These are phyloP conservation scores for Tympanopsis confertula DNA, from an alignment of 2,329 filamentous ascomycete species.

Conservation along the genomic window DNA sequence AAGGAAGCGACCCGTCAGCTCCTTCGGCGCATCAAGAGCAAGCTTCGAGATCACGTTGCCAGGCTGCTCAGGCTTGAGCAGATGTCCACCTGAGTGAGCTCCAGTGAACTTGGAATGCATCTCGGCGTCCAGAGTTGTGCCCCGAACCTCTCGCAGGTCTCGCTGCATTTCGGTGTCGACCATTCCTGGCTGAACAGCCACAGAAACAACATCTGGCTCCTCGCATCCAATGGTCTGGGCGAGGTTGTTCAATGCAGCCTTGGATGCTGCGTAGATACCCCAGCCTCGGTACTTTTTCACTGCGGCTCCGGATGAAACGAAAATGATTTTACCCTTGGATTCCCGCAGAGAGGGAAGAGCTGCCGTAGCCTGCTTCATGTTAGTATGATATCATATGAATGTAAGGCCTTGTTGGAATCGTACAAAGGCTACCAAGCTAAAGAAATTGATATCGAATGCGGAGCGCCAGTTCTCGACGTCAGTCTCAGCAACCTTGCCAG, in stretches of 20 bases:
- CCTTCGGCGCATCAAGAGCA: slow-evolving; percentile 48
- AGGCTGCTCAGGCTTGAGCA: slow-evolving; percentile 74
- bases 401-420: slow-evolving; percentile 9
- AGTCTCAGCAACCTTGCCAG: slow-evolving; percentile 56
- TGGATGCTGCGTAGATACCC: slow-evolving; percentile 73
- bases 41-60: slow-evolving; percentile 77
- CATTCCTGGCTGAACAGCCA: slow-evolving; percentile 67
- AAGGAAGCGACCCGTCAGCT: slow-evolving; percentile 67
- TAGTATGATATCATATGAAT: slow-evolving; percentile 1
- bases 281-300: slow-evolving; percentile 55
- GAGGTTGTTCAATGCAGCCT: slow-evolving; percentile 75
- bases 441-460: slow-evolving; percentile 75
- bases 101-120: slow-evolving; percentile 55
- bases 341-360: slow-evolving; percentile 58
- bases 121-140: slow-evolving; percentile 41
- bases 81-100: slow-evolving; percentile 56
- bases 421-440: slow-evolving; percentile 71
- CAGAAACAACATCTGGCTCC: slow-evolving; percentile 62
- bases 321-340: slow-evolving; percentile 59
- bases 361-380: slow-evolving; percentile 47
- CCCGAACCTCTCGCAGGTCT: slow-evolving; percentile 65
- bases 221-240: slow-evolving; percentile 62
- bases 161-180: slow-evolving; percentile 86
- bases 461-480: slow-evolving; percentile 64
- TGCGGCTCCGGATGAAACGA: slow-evolving; percentile 72